Evolutionary conservation across 805 yeast genomes (phyloP).

Genomic region (Lachancea fermentati): DNA sequence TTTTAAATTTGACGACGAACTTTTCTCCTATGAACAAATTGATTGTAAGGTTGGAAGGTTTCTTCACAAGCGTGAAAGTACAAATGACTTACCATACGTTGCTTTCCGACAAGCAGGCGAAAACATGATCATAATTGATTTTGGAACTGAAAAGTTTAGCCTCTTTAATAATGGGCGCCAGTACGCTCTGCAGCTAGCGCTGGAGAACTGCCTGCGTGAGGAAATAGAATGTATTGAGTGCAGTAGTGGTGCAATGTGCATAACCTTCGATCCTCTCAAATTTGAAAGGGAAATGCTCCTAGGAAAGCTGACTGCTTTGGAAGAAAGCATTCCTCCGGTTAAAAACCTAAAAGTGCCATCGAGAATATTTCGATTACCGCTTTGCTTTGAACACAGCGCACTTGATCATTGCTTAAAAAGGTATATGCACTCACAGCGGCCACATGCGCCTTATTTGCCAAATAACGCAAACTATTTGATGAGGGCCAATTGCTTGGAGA

Average conservation of each 20-base stretch:
- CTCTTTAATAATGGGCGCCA: background rate
- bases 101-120: slow-evolving; percentile 97
- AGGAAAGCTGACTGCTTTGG: slow-evolving; percentile 63
- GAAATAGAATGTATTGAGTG: background rate
- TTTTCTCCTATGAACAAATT: slow-evolving; percentile 42
- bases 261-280: slow-evolving; percentile 67
- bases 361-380: slow-evolving; percentile 76
- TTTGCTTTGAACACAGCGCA: slow-evolving; percentile 92
- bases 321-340: slow-evolving; percentile 63
- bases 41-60: background rate
- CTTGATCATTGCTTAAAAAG: slow-evolving; percentile 86
- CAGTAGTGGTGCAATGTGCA: slow-evolving; percentile 13
- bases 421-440: slow-evolving; percentile 87
- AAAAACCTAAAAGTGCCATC: slow-evolving; percentile 84
- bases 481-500: slow-evolving; percentile 66
- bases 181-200: background rate
- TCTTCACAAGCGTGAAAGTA: background rate
- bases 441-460: slow-evolving; percentile 96
- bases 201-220: background rate
- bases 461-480: slow-evolving; percentile 95
- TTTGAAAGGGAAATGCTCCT: slow-evolving; percentile 60
- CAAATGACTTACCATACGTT: slow-evolving; percentile 33
- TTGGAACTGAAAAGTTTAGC: slow-evolving; percentile 47
- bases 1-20: slow-evolving; percentile 40
- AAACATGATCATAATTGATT: slow-evolving; percentile 84